Base-by-base conservation (phyloP, 805 yeast genomes). In the Ogataea kodamae region DNA sequence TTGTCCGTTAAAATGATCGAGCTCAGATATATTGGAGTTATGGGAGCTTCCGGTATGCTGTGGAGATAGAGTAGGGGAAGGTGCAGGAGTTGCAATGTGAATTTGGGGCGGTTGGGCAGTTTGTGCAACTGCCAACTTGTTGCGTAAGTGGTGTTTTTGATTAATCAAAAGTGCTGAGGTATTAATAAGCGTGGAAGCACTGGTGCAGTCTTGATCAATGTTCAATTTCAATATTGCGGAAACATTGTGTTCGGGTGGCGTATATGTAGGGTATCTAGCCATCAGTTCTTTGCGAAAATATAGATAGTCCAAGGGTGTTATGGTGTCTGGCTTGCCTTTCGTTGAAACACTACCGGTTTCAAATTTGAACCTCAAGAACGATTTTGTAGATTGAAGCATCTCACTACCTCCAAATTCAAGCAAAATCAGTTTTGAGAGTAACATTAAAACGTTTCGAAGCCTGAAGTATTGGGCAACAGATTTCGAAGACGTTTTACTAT, bases 71-170 rank as follows among this genome's bases (percentile, higher is more conserved):
- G 83, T 79, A 1, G 95, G 95, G 0, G 95, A 84, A 3, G 95
- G 92, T 1, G 82, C 83, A 0, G 95, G 96, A 0, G 96, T 86
- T 0, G 96, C 89, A 8, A 87, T 70, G 54, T 83, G 89, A 5
- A 80, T 62, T 5, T 62, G 60, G 42, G 54, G 74, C 28, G 45
- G 62, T 14, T 33, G 30, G 13, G 22, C 19, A 14, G 19, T 34
- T n/a, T 33, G 42, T 62, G 65, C 66, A 54, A 63, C 47, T 50
- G 67, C 35, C 43, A 55, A 30, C 52, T 47, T 47, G 46, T 61
- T 33, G 45, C 59, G 45, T 13, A 57, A 40, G 36, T 43, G 49
- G 32, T 53, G 59, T 24, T 57, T 59, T 25, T 57, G 61, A 35
- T 57, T 59, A 9, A 60, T 44, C 9, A 59, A 26, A 23, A 59